Base-by-base conservation (phyloP, 2,329 filamentous ascomycete species). In the Verticillium dahliae region DNA sequence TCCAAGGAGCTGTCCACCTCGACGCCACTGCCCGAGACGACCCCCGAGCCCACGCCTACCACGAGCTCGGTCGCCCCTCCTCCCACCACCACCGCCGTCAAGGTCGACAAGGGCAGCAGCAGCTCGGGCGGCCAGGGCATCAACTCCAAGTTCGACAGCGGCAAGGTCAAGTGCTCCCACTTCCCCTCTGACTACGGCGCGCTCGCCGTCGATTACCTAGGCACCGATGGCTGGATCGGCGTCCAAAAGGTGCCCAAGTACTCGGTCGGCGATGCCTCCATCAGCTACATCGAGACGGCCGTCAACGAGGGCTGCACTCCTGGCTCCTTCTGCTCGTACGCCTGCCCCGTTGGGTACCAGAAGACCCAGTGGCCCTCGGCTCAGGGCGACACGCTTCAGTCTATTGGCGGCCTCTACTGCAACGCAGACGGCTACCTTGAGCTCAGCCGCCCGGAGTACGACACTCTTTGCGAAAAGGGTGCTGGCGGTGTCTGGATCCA, bases 341-440 rank as follows among this genome's bases (percentile, higher is more conserved):
- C 91, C 61, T 99, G 95, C 81, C 90, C 91, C n/a, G 78, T 87
- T 34, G 94, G 94, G 56, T 96, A 95, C 76, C 87, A 95, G 75
- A 97, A 97, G 85, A 84, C 89, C 3, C 94, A 98, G 73, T 98
- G 92, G 90, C 92, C 95, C 56, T 68, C 72, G 11, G 75, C 83
- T 38, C 95, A 98, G 80, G 95, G 94, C 61, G 71, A 80, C 41
- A 91, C 86, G 59, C 88, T 88, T 65, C 87, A 98, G 80, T 97
- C 93, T 31, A 83, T 97, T 61, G 95, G 95, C 74, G 95, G 95
- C 67, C 78, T 98, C 18, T 86, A 85, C 76, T 99, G 95, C 82
- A 88, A 90, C 73, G 67, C 69, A 56, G 71, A 86, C 37, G 90
- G 90, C 70, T 89, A 89, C 73, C 87, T 97, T 7, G 84, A 89